A percentile compares a stretch with the other conserved stretches of the same genome.
Conservation (phyloP, 1,139 yeast species). For the Candida smagusa region DNA sequence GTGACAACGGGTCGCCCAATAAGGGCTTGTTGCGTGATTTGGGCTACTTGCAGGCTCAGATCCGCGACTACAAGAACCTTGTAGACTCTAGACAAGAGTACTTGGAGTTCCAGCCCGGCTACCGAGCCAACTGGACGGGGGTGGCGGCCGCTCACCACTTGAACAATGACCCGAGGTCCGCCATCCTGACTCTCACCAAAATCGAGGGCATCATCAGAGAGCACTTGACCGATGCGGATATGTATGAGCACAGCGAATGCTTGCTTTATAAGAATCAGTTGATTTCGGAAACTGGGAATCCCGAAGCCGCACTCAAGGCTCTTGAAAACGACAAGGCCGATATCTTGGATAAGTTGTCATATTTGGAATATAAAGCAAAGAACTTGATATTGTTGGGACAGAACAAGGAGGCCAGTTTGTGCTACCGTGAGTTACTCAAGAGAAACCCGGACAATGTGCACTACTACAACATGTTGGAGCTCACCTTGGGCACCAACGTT, state of each 20-base stretch:
- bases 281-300: constrained; percentile 62
- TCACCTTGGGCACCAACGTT: constrained; percentile 47
- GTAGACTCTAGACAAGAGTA: constrained; percentile 63
- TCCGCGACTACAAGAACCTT: constrained; percentile 66
- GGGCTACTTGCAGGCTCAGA: constrained; percentile 74
- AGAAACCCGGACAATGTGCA: constrained; percentile 80
- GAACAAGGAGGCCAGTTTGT: constrained; percentile 60
- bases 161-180: constrained; percentile 60
- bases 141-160: constrained; percentile 84
- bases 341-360: constrained; percentile 62
- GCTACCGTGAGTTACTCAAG: constrained; percentile 68
- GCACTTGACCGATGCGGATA: constrained; percentile 62
- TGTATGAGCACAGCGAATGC: constrained; percentile 79
- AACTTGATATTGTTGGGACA: constrained; percentile 43
- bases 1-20: constrained; percentile 77
- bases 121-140: constrained; percentile 89
- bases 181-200: constrained; percentile 67
- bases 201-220: constrained; percentile 74
- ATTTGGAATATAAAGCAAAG: constrained; percentile 65
- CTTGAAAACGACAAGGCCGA: constrained; percentile 51
- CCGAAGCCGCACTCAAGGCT: constrained; percentile 58
- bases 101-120: constrained; percentile 77
- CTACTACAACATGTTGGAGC: constrained; percentile 67
- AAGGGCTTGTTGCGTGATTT: constrained; percentile 79
- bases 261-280: constrained; percentile 68